Base-by-base conservation (phyloP, 257 asterid genomes). In the Thymus mandschuricus region DNA sequence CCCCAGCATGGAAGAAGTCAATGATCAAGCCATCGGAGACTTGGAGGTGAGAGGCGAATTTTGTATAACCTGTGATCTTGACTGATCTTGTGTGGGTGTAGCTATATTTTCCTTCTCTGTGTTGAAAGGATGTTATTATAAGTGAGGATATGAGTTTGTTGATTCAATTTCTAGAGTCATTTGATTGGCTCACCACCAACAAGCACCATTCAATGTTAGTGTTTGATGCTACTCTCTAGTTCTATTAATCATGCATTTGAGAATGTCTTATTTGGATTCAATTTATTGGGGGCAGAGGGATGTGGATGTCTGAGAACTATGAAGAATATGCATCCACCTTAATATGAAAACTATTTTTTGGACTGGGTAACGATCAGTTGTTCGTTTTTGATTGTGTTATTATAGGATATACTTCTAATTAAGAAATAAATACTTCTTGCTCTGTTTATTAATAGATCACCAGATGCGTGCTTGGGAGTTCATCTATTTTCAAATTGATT, bases 11-110 rank as follows among this genome's bases (percentile, higher is more conserved):
- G 92, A 94, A 84, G 87, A 76, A 79, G 66, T 83, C 66, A 76
- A 73, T 73, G 84, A 81, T 79, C 97, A 90, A 83, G 97, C 92
- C 78, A 89, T 94, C 54, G 96, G 96, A 69, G 97, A 91, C 82
- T 76, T 94, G 58, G 92, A 91, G 97, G 99, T 91, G 71, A 89
- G 87, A 45, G 56, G 71, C 60, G 45, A 52, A 45, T 49, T 77
- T 38, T 75, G 64, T 13, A 64, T 68, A 38, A 44, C 60, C 59
- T 56, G 6, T 60, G 51, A 5, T 41, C 61, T 57, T 52, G 43
- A 29, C 9, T 3, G 27, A 60, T 75, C 44, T 64, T 44, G 50
- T 79, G 43, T 68, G 34, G 27, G 50, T 79, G 43, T 68, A 41
- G 27, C 69, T 48, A 41, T 56, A 5, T 74, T 56, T 3, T 54